Conservation (phyloP, 2,329 filamentous ascomycete species). For the Monosporascus sp. region DNA sequence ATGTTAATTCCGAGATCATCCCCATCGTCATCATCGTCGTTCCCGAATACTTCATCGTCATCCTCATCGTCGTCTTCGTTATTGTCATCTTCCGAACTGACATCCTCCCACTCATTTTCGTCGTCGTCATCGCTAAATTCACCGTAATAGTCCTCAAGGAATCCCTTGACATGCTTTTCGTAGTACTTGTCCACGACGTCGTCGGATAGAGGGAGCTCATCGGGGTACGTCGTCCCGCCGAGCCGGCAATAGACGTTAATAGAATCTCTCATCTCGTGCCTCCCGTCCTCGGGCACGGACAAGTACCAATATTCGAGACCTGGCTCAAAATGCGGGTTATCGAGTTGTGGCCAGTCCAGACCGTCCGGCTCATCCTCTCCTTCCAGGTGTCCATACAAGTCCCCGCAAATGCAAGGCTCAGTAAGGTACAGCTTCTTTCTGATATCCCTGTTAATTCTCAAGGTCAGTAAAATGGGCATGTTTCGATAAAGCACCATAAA, state of each 20-base stretch:
- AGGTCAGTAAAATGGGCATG: too few species aligned
- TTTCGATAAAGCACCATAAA: too few species aligned
- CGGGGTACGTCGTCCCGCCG: constrained; percentile 11
- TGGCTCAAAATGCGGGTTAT: neutral
- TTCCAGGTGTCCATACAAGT: constrained; percentile 16
- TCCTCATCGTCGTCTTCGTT: neutral
- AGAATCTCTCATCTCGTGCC: constrained; percentile 7
- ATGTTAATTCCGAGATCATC: neutral
- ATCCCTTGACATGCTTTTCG: constrained; percentile 8
- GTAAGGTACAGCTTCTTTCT: constrained; percentile 16
- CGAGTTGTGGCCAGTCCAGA: too few species aligned
- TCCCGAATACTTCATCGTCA: neutral
- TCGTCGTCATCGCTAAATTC: neutral
- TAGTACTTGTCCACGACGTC: constrained; percentile 8
- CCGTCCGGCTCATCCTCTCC: constrained; percentile 1
- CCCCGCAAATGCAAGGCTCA: constrained; percentile 20
- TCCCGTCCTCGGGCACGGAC: constrained; percentile 7
- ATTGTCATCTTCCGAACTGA: neutral
- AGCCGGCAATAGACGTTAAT: constrained; percentile 15
- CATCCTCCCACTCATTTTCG: neutral
- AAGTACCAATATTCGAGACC: constrained; percentile 16
- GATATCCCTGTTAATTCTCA: constrained; percentile 9
- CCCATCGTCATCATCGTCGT: neutral
- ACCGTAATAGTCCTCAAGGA: constrained; percentile 1
- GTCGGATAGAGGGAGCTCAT: constrained; percentile 10